A percentile compares a stretch with the other conserved stretches of the same genome.
Conservation (phyloP, 2,329 filamentous ascomycete species). For the Aureobasidium mangrovei region DNA sequence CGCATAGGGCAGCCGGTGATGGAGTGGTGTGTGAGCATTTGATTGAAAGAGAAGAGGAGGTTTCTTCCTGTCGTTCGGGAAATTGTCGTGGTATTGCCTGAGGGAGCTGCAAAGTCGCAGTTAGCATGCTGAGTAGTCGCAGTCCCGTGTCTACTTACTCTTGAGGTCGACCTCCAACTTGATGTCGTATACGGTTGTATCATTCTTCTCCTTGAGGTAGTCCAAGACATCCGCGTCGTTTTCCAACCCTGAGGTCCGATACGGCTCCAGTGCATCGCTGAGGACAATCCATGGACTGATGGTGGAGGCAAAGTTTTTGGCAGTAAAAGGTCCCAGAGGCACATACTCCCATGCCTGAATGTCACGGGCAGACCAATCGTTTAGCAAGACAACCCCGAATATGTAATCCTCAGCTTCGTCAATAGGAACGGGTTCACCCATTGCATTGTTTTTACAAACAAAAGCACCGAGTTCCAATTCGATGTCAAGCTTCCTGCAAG, state of each 20-base stretch:
- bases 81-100: constrained; percentile 49
- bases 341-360: constrained; percentile 81
- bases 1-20: constrained; percentile 67
- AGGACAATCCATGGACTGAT: constrained; percentile 75
- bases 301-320: constrained; percentile 73
- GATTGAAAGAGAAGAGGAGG: constrained; percentile 72
- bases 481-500: constrained; percentile 62
- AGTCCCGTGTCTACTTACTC: constrained; percentile 23
- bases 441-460: constrained; percentile 53
- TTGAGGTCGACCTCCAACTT: constrained; percentile 57
- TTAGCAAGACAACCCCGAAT: constrained; percentile 74
- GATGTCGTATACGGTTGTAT: constrained; percentile 59
- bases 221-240: constrained; percentile 49
- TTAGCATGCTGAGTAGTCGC: background rate
- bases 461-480: constrained; percentile 76
- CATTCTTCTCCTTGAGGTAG: constrained; percentile 55
- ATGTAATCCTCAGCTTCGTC: constrained; percentile 59
- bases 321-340: constrained; percentile 71
- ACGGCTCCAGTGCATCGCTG: constrained; percentile 65
- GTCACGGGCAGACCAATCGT: constrained; percentile 80
- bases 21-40: constrained; percentile 74
- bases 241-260: constrained; percentile 46
- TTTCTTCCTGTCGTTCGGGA: constrained; percentile 54
- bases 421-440: constrained; percentile 57
- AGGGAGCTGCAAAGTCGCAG: constrained; percentile 26